phyloP scores from a whole-genome alignment of 352 stramenopile genomes.

The Globisporangium apiculatum region DNA sequence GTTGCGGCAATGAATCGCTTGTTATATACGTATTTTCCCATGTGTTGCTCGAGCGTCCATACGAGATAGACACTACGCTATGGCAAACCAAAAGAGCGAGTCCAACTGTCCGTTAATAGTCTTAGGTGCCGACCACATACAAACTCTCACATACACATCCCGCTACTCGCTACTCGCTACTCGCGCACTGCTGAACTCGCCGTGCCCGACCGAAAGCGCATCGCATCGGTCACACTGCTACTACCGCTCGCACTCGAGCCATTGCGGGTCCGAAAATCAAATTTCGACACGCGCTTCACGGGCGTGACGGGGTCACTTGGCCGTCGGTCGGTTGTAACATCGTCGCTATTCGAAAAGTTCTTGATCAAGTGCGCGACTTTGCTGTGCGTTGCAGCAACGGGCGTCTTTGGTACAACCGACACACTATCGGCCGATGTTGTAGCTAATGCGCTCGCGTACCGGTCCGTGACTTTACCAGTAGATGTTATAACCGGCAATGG shows the following conservation, averaged over 20 bases:
- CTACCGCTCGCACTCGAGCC: constrained; percentile 21
- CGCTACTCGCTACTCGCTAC: no score
- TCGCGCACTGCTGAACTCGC: neutral
- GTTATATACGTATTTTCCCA: no score
- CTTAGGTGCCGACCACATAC: no score
- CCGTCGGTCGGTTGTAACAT: constrained; percentile 12
- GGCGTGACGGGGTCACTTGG: constrained; percentile 12
- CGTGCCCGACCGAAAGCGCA: constrained; percentile 13
- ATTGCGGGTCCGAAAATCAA: constrained; percentile 36
- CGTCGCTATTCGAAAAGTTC: constrained; percentile 42
- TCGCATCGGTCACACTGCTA: constrained; percentile 13
- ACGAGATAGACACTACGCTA: no score
- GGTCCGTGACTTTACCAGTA: constrained; percentile 29
- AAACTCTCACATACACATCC: no score
- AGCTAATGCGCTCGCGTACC: constrained; percentile 40
- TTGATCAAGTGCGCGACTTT: constrained; percentile 68
- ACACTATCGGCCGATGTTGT: constrained; percentile 5
- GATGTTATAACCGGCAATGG: neutral
- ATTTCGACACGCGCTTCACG: constrained; percentile 25
- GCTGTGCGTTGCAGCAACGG: constrained; percentile 17
- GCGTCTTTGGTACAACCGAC: constrained; percentile 5
- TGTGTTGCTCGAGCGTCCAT: no score
- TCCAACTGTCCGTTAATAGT: no score
- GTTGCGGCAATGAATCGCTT: no score
- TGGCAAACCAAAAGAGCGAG: no score